Evolutionary conservation across 2,329 filamentous ascomycete genomes (phyloP).

Genomic region (Fusarium mundagurra): DNA sequence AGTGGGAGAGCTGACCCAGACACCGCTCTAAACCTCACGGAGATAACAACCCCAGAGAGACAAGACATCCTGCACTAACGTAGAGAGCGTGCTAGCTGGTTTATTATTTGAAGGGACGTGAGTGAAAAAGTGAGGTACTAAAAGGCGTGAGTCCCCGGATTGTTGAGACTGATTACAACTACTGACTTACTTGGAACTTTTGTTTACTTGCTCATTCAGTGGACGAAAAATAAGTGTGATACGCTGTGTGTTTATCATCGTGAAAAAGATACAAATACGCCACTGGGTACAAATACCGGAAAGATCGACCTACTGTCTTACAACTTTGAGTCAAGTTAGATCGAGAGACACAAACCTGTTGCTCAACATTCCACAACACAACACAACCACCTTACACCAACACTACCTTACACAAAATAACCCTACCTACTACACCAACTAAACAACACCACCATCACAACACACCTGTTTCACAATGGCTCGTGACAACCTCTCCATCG

Average conservation of each 20-base stretch:
- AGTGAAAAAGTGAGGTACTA: background rate
- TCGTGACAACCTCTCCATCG: slow-evolving; percentile 59
- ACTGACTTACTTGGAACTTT: background rate
- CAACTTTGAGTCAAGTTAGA: background rate
- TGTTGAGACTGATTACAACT: background rate
- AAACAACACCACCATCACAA: background rate
- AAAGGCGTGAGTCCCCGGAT: background rate
- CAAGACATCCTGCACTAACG: slow-evolving; percentile 14
- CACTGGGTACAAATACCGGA: slow-evolving; percentile 2
- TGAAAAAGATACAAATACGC: background rate
- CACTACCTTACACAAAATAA: background rate
- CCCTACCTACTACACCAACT: background rate
- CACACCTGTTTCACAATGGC: slow-evolving; percentile 47
- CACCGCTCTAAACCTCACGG: slow-evolving; percentile 16
- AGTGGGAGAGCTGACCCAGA: background rate
- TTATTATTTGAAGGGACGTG: background rate
- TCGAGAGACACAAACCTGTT: background rate
- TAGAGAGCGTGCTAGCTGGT: background rate
- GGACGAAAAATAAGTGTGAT: background rate
- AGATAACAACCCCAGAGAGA: slow-evolving; percentile 31
- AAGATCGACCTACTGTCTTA: background rate
- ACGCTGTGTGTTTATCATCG: background rate
- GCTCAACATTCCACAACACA: slow-evolving; percentile 2
- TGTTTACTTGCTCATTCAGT: background rate
- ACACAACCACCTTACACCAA: background rate